Conservation (phyloP, 768 basidiomycete species). For the Kwoniella shandongensis region DNA sequence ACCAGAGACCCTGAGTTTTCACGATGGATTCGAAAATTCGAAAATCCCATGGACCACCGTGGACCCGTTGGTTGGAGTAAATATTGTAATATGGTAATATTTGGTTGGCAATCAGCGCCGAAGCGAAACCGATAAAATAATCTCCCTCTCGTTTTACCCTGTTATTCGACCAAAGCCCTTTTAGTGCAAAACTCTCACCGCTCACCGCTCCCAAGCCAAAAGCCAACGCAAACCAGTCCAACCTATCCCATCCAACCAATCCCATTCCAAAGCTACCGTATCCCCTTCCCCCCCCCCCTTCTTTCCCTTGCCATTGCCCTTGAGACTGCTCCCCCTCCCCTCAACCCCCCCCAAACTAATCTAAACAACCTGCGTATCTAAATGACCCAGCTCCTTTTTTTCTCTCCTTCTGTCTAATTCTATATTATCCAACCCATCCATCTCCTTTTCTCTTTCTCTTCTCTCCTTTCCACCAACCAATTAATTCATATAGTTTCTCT, state of each 20-base stretch:
- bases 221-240: too few species aligned
- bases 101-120: too few species aligned
- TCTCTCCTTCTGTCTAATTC: background rate
- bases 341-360: background rate
- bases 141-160: background rate
- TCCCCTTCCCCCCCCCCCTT: background rate
- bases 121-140: too few species aligned
- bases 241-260: too few species aligned
- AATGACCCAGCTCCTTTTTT: constrained; percentile 5
- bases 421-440: constrained; percentile 5
- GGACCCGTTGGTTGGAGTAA: too few species aligned
- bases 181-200: background rate
- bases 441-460: constrained; percentile 12
- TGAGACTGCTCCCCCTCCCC: background rate
- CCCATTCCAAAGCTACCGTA: background rate
- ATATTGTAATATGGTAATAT: too few species aligned
- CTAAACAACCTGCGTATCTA: constrained; percentile 11
- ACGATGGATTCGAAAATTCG: too few species aligned
- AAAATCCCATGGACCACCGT: too few species aligned
- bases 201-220: too few species aligned
- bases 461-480: constrained; percentile 3
- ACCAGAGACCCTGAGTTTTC: too few species aligned
- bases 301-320: too few species aligned
- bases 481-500: constrained; percentile 4
- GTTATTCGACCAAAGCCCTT: too few species aligned